phyloP scores from a whole-genome alignment of 2,329 filamentous ascomycete genomes.

The Fusarium transvaalense region DNA sequence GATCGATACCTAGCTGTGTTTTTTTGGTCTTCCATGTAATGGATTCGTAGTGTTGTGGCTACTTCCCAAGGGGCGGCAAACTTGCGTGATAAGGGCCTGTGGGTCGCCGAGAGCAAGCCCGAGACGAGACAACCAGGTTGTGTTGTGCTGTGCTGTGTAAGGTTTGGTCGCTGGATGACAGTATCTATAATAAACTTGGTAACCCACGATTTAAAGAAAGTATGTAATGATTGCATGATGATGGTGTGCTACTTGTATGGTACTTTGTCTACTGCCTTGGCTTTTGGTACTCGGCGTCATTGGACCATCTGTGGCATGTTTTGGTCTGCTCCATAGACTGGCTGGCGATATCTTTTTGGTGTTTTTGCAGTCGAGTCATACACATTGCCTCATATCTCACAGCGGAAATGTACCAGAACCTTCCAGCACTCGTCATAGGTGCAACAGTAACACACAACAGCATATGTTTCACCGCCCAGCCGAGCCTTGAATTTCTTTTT shows the following conservation, averaged over 20 bases:
- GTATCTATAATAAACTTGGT: conserved; percentile 6
- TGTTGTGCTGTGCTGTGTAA: conserved; percentile 25
- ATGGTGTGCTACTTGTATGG: conserved; percentile 27
- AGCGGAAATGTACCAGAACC: neutral
- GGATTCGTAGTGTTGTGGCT: conserved; percentile 27
- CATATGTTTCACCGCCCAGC: conserved; percentile 1
- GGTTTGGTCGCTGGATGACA: neutral
- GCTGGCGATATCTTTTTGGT: conserved; percentile 37
- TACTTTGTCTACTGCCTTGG: neutral
- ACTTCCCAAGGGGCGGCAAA: conserved; percentile 27
- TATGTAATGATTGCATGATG: conserved; percentile 29
- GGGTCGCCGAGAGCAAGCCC: conserved; percentile 50
- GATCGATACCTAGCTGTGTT: conserved; percentile 11
- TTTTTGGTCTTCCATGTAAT: conserved; percentile 14
- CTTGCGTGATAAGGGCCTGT: conserved; percentile 47
- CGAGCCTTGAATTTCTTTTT: conserved; percentile 5
- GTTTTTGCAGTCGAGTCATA: conserved; percentile 30
- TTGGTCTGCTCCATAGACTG: conserved; percentile 14
- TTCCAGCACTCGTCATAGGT: neutral
- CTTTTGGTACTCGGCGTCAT: conserved; percentile 15
- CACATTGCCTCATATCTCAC: conserved; percentile 2
- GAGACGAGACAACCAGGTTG: conserved; percentile 43
- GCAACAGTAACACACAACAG: neutral
- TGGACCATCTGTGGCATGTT: conserved; percentile 21
- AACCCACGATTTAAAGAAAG: conserved; percentile 16